Base-by-base conservation (phyloP, 2,329 filamentous ascomycete genomes). In the Zasmidium citrigriseum region DNA sequence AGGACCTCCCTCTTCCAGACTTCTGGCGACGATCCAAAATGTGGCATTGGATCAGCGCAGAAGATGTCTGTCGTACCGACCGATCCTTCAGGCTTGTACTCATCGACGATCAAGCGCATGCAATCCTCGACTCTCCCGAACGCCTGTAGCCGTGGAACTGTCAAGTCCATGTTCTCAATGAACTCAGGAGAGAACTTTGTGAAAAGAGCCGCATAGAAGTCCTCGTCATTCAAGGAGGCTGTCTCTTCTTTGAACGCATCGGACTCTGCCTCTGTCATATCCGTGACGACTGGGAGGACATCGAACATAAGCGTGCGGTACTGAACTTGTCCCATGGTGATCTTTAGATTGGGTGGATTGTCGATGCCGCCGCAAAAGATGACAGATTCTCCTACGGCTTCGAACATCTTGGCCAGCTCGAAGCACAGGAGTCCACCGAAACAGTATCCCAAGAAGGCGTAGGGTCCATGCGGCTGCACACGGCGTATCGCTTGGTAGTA, bases 381-480 rank as follows among this genome's bases (percentile, higher is more conserved):
- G 1, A 84, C 78, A 18, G 52, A 5, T 22, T 64, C 56, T 7
- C 59, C 62, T 4, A 45, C 62, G 7, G 59, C 59, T 50, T 82
- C 75, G 10, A 84, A 72, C 1, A 60, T 27, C 67, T 84, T 84
- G 12, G 75, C 71, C 0, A 80, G 67, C 64, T 84, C 82, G 57
- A 83, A 85, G 0, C 80, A 78, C 0, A 83, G 57, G 66, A 81
- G 81, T 0, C 72, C 62, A 1, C 82, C 82, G 63, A 78, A 83
- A 4, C 73, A 78, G 63, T 84, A 84, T 0, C 82, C 82, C 0
- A 78, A 78, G 1, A 85, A 65, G 0, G 78, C 78, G 60, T 85
- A 85, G 0, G 82, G 82, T 0, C 82, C 81, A 0, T 68, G 14
- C 0, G 81, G 80, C 57, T 85, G 82, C 1, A 57, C 58, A 3